Evolutionary conservation across 2,329 filamentous ascomycete genomes (phyloP), one percentile per base, ranked within the genome.

Genomic region (Epichloe typhina): DNA sequence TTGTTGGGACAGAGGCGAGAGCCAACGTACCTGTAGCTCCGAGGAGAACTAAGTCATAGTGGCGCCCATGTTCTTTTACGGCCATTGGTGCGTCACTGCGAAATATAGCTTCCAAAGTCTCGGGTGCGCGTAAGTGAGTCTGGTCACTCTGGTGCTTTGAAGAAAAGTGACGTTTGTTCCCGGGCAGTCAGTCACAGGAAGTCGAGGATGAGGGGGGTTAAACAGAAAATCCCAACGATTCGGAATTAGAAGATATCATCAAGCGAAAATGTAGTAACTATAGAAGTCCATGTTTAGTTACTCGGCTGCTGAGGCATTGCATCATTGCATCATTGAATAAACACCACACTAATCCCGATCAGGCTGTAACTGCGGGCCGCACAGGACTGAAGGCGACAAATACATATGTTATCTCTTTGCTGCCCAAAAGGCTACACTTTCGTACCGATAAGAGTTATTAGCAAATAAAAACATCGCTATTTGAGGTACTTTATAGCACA

Each of bases 1-100:
- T 17, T 45, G 23, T 54, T 64, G 60, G 9, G 21, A 1, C 15
- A 11, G 12, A n/a, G n/a, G 11, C 4, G 11, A 19, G 15, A 35
- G 1, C 2, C 15, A n/a, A 12, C 12, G 26, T 64, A 79, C 77
- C 77, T 38, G 76, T 76, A 17, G 77, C 78, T 45, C 78, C 78
- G 53, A 79, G 73, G 33, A 82, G 66, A 39, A 81, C 71, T 15
- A 82, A 33, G 61, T 81, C 77, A 60, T 80, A 81, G 55, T 73
- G 71, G 40, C 77, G 74, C 45, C 60, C 62, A 55, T 80, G 76
- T 15, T 74, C 64, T 54, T 72, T 74, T 55, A 69, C 63, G 11
- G 72, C 50, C 74, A 78, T 77, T 44, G 40, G 17, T 43, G 33
- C 17, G 35, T 47, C 4, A 19, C 41, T 31, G 47, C 23, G 13